Evolutionary conservation across 2,329 filamentous ascomycete genomes (phyloP), one percentile per base, ranked within the genome.

Genomic region (Pezicula radicicola): DNA sequence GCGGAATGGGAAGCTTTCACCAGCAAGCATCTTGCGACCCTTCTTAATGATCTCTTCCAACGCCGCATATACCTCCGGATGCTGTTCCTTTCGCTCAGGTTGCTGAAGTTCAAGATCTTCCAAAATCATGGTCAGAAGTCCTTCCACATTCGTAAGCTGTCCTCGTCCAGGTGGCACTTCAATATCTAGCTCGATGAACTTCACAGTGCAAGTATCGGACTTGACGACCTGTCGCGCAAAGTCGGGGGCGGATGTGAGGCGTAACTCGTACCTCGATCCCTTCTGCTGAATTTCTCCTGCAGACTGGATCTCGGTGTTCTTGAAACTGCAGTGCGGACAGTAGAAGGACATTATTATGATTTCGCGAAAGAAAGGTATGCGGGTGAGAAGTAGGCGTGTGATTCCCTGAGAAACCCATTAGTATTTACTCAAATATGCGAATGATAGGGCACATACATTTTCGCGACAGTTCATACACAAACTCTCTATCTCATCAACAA

Each of bases 311-410:
- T 97, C 93, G 70, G 92, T 92, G 76, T 97, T 96, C 60, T 88
- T 84, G 72, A 93, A 87, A 67, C 85, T 77, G 75, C 94, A 99
- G 72, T 97, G 84, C 6, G 90, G 85, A 77, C 94, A 99, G 60
- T 83, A 82, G 72, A 99, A 99, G 56, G 93, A 97, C 86, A 97
- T 96, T 70, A 99, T 83, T 64, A 99, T 91, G 57, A 99, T 86
- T 71, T 99, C 93, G 74, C 91, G 91, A 78, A 99, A 99, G 79
- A 91, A 97, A 15, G 94, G 94, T 51, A 99, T 97, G 59, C 85
- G 84, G 15, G 95, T 96, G 50, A 99, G 84, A 41, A 99, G 84
- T 19, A 99, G 81, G 53, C 87, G 83, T 13, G 94, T 99, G 1
- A 77, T 82, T 63, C 94, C 94, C 89, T 95, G 7, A 33, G 30